These are phyloP conservation scores for Chrysanthemum lavandulifolium DNA, from an alignment of 129 eudicot genomes.

Conservation along the genomic window DNA sequence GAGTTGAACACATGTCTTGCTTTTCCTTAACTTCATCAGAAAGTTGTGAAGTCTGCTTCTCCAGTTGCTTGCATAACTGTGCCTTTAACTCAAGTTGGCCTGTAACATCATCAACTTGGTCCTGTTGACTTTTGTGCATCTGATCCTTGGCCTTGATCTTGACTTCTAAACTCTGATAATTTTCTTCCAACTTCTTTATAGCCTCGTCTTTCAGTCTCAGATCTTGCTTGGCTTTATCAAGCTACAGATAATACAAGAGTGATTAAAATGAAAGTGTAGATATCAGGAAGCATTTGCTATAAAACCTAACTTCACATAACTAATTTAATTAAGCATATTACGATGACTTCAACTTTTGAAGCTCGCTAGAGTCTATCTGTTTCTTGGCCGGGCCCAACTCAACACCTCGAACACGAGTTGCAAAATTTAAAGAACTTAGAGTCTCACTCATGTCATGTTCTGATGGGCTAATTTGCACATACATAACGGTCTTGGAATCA, in stretches of 20 bases:
- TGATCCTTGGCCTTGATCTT: conserved; percentile 43
- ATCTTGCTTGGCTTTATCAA: conserved; percentile 43
- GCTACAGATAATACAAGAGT: conserved; percentile 24
- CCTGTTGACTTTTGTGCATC: conserved; percentile 41
- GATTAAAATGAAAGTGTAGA: background rate
- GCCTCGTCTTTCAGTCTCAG: conserved; percentile 41
- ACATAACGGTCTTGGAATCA: conserved; percentile 45
- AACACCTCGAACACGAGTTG: conserved; percentile 44
- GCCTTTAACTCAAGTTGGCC: conserved; percentile 32
- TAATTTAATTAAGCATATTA: conserved; percentile 21
- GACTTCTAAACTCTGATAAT: conserved; percentile 32
- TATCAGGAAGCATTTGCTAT: conserved; percentile 8
- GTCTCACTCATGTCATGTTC: conserved; percentile 46
- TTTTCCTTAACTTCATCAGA: conserved; percentile 36
- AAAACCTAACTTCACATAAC: background rate
- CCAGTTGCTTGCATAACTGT: conserved; percentile 36
- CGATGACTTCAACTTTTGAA: conserved; percentile 40
- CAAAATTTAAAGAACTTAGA: conserved; percentile 41
- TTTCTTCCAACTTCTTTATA: conserved; percentile 42
- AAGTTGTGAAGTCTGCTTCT: conserved; percentile 40
- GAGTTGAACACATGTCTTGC: conserved; percentile 20
- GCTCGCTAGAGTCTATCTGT: conserved; percentile 38
- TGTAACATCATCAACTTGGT: conserved; percentile 43
- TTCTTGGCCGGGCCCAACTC: conserved; percentile 48
- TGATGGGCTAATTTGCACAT: conserved; percentile 47